Percentiles rank a stretch among this genome's conserved stretches.
These are phyloP conservation scores for Aspergillus bombycis DNA, from an alignment of 2,329 filamentous ascomycete species.

Conservation along the genomic window DNA sequence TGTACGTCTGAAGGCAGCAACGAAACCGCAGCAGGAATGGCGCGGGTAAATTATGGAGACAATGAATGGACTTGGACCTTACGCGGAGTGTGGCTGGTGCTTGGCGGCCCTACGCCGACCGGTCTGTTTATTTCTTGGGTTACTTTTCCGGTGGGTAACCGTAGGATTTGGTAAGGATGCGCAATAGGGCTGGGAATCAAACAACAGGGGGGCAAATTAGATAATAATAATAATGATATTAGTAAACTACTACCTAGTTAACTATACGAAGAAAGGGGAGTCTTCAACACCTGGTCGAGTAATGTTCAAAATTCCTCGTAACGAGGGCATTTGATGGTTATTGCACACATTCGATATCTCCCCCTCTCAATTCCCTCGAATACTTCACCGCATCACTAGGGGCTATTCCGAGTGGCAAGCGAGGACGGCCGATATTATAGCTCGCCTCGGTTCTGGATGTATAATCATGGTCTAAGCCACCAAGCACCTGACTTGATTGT, in stretches of 20 bases:
- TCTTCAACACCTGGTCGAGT: neutral
- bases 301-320: neutral
- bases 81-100: constrained; percentile 18
- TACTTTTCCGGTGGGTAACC: neutral
- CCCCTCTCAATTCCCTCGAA: no score
- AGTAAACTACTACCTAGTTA: no score
- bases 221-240: neutral
- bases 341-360: no score
- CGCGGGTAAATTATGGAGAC: constrained; percentile 17
- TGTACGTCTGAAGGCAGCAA: constrained; percentile 26
- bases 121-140: constrained; percentile 1
- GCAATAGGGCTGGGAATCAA: constrained; percentile 4
- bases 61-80: constrained; percentile 13
- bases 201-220: neutral
- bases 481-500: neutral
- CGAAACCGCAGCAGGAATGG: constrained; percentile 20
- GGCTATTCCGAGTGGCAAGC: neutral
- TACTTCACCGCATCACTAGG: no score
- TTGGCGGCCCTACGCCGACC: constrained; percentile 15
- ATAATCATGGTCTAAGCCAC: constrained; percentile 2
- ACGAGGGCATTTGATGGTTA: no score
- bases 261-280: neutral
- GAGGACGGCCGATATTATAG: neutral
- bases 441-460: neutral
- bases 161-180: neutral